Evolutionary conservation across 2,329 filamentous ascomycete genomes (phyloP).

Genomic region (Lasiodiplodia theobromae): DNA sequence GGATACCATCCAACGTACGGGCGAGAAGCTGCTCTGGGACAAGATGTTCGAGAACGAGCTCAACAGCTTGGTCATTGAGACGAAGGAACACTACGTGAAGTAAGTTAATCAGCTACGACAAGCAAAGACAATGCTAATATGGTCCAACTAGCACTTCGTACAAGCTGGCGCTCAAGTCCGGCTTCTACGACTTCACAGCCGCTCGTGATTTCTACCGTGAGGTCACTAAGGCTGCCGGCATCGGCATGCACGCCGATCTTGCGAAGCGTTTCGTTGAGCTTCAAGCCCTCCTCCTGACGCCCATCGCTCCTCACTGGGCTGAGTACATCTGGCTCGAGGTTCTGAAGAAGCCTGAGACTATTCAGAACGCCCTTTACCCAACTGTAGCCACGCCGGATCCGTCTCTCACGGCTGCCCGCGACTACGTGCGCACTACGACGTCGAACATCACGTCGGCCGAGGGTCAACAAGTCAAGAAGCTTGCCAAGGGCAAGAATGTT

Average conservation of each 20-base stretch:
- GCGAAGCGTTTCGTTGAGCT: constrained; percentile 83
- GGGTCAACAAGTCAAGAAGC: constrained; percentile 81
- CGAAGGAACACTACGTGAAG: constrained; percentile 78
- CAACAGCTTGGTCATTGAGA: constrained; percentile 80
- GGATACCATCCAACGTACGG: constrained; percentile 71
- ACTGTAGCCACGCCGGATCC: constrained; percentile 70
- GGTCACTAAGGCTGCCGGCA: constrained; percentile 74
- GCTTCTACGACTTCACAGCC: constrained; percentile 88
- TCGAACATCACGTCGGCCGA: constrained; percentile 88
- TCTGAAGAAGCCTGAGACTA: constrained; percentile 74
- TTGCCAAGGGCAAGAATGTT: constrained; percentile 88
- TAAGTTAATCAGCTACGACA: constrained; percentile 43
- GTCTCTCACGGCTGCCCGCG: constrained; percentile 76
- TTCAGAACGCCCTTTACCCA: constrained; percentile 83
- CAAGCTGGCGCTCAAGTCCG: constrained; percentile 57
- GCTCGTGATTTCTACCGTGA: constrained; percentile 92
- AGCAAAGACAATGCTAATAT: constrained; percentile 27
- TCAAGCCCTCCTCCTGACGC: constrained; percentile 81
- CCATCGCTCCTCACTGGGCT: constrained; percentile 90
- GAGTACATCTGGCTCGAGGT: constrained; percentile 96
- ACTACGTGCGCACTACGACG: constrained; percentile 78
- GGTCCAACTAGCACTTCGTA: constrained; percentile 41
- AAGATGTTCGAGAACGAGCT: constrained; percentile 92
- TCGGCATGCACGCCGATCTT: constrained; percentile 86
- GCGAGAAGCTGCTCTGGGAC: constrained; percentile 78